Base-by-base conservation (phyloP, 495 filamentous ascomycete species). In the Umbilicaria muhlenbergii region DNA sequence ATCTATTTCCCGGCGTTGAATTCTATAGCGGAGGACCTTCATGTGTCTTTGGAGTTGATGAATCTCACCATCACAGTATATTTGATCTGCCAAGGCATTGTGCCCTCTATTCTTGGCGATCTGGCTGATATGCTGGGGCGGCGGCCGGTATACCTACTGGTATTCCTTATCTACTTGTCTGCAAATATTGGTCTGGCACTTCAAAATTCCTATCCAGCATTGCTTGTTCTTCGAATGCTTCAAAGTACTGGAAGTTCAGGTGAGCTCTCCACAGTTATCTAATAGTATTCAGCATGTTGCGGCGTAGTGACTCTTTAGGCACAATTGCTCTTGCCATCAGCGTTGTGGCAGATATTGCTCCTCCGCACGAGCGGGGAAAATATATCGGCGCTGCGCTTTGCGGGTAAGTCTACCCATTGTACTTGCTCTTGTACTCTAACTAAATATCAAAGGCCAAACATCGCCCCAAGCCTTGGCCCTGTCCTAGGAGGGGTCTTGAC, bases 1-100 rank as follows among this genome's bases (percentile, higher is more conserved):
- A 84, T 86, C 35, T 91, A 91, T 57, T 86, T 86, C 46, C 83
- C 82, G 4, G 77, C 79, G 2, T 62, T 89, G 43, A 74, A 71
- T 18, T 57, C 69, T 7, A 49, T 84, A 14, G 62, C 77, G 0
- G 33, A 47, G 0, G 68, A 77, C 39, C 64, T 83, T 7, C 51
- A 68, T 10, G 71, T 82, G 2, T 72, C 75, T 1, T 51, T 69
- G n/a, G 63, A 61, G 1, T 60, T 77, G 39, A 75, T 84, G 59
- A 84, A 84, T 52, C 59, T 86, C 35, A 80, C 76, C 1, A 53
- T 82, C 34, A 81, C 77, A 2, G 71, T 73, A 10, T 81, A 78
- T 48, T 70, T 77, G 70, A 69, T 81, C 42, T 65, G 80, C 24
- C 70, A 81, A 49, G 76, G 67, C 34, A 51, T 82, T 0, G 61